phyloP scores from a whole-genome alignment of 345 rosid genomes.

The Rhodamnia argentea region DNA sequence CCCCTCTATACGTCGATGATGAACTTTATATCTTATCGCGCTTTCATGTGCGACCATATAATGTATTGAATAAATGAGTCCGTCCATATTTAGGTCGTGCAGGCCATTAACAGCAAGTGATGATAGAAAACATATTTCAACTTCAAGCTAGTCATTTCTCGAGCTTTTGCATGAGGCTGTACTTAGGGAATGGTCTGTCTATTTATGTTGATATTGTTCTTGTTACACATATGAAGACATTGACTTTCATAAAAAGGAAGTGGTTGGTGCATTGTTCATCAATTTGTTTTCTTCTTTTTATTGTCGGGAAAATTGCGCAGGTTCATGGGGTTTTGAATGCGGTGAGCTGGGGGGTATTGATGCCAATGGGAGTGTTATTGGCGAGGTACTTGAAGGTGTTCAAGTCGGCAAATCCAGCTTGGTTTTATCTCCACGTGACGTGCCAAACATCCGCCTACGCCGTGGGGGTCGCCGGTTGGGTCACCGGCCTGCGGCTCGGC shows the following conservation, averaged over 20 bases:
- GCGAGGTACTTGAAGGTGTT: slow-evolving; percentile 88
- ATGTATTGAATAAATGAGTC: not conserved
- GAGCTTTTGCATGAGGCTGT: no score
- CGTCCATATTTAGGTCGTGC: not conserved
- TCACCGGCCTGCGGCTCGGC: slow-evolving; percentile 73
- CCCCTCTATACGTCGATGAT: not conserved
- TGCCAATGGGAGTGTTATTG: slow-evolving; percentile 66
- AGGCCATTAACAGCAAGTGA: not conserved
- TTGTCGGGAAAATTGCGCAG: slow-evolving; percentile 15
- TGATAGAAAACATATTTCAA: no score
- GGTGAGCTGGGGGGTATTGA: slow-evolving; percentile 77
- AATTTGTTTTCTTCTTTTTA: not conserved
- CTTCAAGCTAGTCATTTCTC: no score
- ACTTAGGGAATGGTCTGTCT: not conserved
- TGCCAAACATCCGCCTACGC: slow-evolving; percentile 68
- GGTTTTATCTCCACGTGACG: slow-evolving; percentile 77
- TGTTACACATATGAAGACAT: not conserved
- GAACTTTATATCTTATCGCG: not conserved
- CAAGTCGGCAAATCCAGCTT: slow-evolving; percentile 59
- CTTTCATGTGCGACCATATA: not conserved
- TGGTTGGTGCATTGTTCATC: not conserved
- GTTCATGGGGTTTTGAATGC: slow-evolving; percentile 76
- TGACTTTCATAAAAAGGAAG: not conserved
- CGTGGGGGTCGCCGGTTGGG: slow-evolving; percentile 83
- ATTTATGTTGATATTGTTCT: not conserved